phyloP scores from a whole-genome alignment of 768 basidiomycete species.

The Leccinum disarticulatum region DNA sequence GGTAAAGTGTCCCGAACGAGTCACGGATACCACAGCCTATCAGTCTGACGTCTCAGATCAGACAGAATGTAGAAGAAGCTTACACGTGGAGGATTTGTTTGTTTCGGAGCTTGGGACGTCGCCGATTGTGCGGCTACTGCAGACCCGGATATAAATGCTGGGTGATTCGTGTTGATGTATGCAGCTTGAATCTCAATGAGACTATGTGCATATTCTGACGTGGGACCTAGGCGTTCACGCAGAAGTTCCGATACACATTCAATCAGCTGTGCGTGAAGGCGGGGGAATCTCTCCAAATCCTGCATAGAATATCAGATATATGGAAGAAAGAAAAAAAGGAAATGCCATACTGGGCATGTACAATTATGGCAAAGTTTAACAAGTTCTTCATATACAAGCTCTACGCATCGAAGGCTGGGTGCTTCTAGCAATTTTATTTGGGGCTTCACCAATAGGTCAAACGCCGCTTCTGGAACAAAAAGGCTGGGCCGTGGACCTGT shows the following conservation, averaged over 20 bases:
- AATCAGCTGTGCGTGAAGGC: constrained; percentile 88
- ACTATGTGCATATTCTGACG: constrained; percentile 94
- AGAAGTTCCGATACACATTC: constrained; percentile 97
- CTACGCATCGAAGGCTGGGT: constrained; percentile 93
- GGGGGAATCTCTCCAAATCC: constrained; percentile 96
- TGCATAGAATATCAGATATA: constrained; percentile 34
- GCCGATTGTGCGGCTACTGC: constrained; percentile 57
- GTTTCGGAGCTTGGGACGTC: constrained; percentile 41
- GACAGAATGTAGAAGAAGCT: constrained; percentile 25
- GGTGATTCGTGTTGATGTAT: constrained; percentile 99
- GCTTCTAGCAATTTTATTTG: constrained; percentile 96
- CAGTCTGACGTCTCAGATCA: constrained; percentile 10
- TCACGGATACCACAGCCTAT: constrained; percentile 15
- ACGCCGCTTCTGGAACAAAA: constrained; percentile 96
- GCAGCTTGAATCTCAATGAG: constrained; percentile 97
- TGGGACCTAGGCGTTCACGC: constrained; percentile 92
- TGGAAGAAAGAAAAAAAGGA: background rate
- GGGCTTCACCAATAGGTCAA: constrained; percentile 95
- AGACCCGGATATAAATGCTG: constrained; percentile 84
- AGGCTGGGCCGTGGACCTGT: constrained; percentile 95
- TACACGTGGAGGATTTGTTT: constrained; percentile 52
- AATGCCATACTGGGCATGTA: constrained; percentile 72
- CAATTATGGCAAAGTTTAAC: constrained; percentile 99
- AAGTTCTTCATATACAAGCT: constrained; percentile 97
- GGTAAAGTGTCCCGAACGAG: constrained; percentile 8